Evolutionary conservation across 2,329 filamentous ascomycete genomes (phyloP), one percentile per base, ranked within the genome.

Genomic region (Sporothrix dimorphospora): DNA sequence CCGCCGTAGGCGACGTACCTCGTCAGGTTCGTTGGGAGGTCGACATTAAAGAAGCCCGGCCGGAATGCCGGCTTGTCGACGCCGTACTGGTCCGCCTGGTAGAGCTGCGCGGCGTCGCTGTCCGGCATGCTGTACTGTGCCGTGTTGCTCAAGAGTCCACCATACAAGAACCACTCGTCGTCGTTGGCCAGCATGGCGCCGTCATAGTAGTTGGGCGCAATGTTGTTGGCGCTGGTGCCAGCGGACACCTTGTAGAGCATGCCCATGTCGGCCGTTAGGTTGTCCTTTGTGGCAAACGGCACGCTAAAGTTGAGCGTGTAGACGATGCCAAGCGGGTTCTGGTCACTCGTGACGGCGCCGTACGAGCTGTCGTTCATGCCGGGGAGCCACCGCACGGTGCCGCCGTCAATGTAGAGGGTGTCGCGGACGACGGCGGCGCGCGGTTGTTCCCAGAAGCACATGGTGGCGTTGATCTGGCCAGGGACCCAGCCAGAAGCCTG

Each of bases 131-230:
- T 73, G 67, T 81, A 83, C 3, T 77, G 76, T 0, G 78, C 77
- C 0, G 81, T 84, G 3, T 79, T 72, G 4, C 57, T 72, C 8
- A 84, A 61, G 3, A 89, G 77, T 0, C 91, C 91, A 21, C 91
- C 91, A 70, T 90, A 93, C 1, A 90, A 82, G 75, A 85, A 89
- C 76, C 89, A 89, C 73, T 91, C 85, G 66, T 85, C 81, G 72
- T 92, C 82, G 75, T 92, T 93, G 65, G 85, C 85, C 42, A 93
- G 85, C 81, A 93, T 86, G 8, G 83, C 87, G 1, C 91, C 91
- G 73, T 91, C 89, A 19, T 83, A 73, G 73, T 87, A 91, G 75
- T 87, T 87, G 0, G 89, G 88, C 0, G 84, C 83, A 59, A 85
- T 73, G 73, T 86, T 87, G 74, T 85, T 88, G 42, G 82, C 82